A percentile compares a stretch with the other conserved stretches of the same genome.
These are phyloP conservation scores for apple (Malus domestica) DNA, from an alignment of 306 rosid species.

Conservation along the genomic window ASM211411v1 NC_041802.1:23904001-23904500, in stretches of 20 bases:
- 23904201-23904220: not conserved
- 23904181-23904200: not conserved
- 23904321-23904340: not conserved
- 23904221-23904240: not conserved
- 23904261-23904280: not conserved
- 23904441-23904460: not conserved
- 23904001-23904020: conserved; percentile 43
- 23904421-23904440: conserved; percentile 3
- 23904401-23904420: conserved; percentile 9
- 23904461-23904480: not conserved
- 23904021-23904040: not conserved
- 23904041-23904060: not conserved
- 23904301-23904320: not conserved
- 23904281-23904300: not conserved
- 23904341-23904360: not conserved
- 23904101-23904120: not conserved
- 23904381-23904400: not conserved
- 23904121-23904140: not conserved
- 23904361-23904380: conserved; percentile 4
- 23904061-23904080: not conserved
- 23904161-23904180: not conserved
- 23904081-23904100: not conserved
- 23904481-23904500: not conserved
- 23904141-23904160: not conserved
- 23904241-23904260: not conserved